These are phyloP conservation scores for Calonectria leucothoes DNA, from an alignment of 2,329 filamentous ascomycete genomes.

Conservation along the genomic window DNA sequence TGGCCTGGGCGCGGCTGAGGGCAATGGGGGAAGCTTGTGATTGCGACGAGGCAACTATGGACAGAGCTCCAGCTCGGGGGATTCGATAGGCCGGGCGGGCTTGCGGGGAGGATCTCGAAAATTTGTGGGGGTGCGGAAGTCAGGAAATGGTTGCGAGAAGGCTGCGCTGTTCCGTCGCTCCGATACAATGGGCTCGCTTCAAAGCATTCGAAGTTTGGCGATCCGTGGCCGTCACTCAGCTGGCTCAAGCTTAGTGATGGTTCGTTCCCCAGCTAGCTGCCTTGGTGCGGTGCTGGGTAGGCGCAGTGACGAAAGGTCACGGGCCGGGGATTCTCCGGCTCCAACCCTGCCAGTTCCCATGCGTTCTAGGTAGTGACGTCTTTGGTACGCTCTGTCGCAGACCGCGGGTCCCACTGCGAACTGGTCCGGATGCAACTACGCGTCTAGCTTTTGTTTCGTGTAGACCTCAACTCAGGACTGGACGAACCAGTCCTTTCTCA, in stretches of 20 bases:
- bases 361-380: constrained; percentile 38
- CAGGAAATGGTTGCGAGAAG: not conserved
- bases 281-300: constrained; percentile 22
- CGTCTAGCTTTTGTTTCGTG: constrained; percentile 18
- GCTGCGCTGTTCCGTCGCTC: not conserved
- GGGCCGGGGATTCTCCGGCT: constrained; percentile 44
- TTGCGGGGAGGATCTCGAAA: not conserved
- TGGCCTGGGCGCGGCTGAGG: constrained; percentile 38
- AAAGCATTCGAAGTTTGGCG: constrained; percentile 22
- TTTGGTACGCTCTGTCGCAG: constrained; percentile 24
- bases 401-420: constrained; percentile 13
- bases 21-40: constrained; percentile 24
- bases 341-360: constrained; percentile 7
- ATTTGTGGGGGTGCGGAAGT: not conserved
- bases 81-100: not conserved
- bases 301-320: constrained; percentile 32
- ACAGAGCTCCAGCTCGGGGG: constrained; percentile 36
- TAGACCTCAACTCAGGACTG: not conserved
- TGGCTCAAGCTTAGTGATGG: constrained; percentile 41
- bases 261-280: constrained; percentile 32
- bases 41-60: constrained; percentile 33
- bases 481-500: not conserved
- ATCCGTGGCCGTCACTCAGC: constrained; percentile 27
- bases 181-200: not conserved
- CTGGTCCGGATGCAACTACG: constrained; percentile 22